Evolutionary conservation across 257 asterid genomes (phyloP).

Genomic region (Solanum verrucosum): DNA sequence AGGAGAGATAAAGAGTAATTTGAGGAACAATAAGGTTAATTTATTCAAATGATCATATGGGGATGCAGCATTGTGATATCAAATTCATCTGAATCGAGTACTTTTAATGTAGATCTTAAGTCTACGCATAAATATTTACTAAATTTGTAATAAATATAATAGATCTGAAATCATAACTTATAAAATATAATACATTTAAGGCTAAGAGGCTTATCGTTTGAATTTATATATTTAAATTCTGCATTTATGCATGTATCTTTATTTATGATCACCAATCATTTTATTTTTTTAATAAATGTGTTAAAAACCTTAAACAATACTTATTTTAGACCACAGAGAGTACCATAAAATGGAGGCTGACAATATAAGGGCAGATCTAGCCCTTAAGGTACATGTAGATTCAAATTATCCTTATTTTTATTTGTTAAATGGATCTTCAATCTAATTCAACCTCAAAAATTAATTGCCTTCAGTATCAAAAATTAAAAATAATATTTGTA

Average conservation of each 20-base stretch:
- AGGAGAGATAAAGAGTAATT: not conserved
- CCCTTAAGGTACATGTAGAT: not conserved
- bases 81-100: fast-evolving
- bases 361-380: not conserved
- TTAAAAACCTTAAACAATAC: not conserved
- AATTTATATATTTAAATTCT: not conserved
- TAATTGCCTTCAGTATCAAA: not conserved
- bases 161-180: not conserved
- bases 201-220: not conserved
- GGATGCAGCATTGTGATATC: not conserved
- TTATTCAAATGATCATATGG: not conserved
- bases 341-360: not conserved
- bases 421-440: not conserved
- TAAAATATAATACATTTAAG: not conserved
- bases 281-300: not conserved
- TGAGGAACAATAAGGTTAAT: not conserved
- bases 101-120: not conserved
- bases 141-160: not conserved
- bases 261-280: not conserved
- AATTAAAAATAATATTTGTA: not conserved
- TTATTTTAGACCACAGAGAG: not conserved
- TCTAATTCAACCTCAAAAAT: not conserved
- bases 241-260: not conserved
- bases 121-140: not conserved
- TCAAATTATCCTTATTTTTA: not conserved